Conservation (phyloP, 2,329 filamentous ascomycete species). For the Diaporthe sp. region DNA sequence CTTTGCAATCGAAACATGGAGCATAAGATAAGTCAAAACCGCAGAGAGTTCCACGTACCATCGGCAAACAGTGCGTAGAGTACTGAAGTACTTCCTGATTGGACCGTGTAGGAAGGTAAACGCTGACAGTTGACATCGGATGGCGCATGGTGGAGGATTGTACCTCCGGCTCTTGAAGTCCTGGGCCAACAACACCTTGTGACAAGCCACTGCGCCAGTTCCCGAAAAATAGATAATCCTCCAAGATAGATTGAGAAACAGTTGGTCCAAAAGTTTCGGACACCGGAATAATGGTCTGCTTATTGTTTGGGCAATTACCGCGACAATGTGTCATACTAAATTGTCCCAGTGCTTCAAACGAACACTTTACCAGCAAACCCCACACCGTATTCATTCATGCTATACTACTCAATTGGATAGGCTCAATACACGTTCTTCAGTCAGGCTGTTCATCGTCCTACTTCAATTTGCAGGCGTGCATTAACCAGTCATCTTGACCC, state of each 20-base stretch:
- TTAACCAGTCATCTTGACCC: neutral
- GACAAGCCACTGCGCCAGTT: neutral
- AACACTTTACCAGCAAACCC: neutral
- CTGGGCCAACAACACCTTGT: neutral
- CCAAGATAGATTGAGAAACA: neutral
- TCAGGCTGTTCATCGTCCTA: neutral
- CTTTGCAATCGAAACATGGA: neutral
- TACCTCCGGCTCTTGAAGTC: neutral
- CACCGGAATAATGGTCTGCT: neutral
- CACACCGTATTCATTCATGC: no score
- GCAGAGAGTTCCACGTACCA: neutral
- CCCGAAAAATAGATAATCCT: neutral
- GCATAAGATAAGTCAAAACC: neutral
- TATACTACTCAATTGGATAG: neutral
- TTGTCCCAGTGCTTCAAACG: no score
- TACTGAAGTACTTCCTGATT: neutral
- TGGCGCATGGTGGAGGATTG: neutral
- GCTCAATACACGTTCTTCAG: neutral
- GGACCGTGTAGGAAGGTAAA: neutral
- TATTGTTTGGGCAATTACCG: neutral
- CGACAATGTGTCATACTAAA: neutral
- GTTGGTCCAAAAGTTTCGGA: neutral
- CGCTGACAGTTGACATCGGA: neutral
- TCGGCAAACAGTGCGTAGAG: neutral
- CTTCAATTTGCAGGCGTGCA: neutral